These are phyloP conservation scores for Mycena amicta DNA, from an alignment of 768 basidiomycete species.

Conservation along the genomic window DNA sequence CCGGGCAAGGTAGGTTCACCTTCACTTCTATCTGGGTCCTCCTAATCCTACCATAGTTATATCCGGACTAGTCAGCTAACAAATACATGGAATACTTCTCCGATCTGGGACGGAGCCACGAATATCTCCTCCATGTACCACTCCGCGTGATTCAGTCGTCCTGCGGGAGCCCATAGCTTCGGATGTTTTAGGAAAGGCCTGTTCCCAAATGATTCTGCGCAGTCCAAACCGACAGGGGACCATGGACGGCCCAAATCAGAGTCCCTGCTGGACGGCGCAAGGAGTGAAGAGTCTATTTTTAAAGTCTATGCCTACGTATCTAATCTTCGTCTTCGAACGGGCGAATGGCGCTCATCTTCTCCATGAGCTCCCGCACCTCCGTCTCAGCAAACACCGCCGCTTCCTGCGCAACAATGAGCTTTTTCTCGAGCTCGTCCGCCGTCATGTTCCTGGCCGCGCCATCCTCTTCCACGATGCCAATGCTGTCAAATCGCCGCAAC, in stretches of 20 bases:
- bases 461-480: slow-evolving; percentile 58
- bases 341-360: slow-evolving; percentile 57
- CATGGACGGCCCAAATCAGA: too few species aligned
- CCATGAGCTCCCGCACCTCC: slow-evolving; percentile 76
- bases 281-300: not conserved
- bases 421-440: slow-evolving; percentile 75
- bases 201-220: too few species aligned
- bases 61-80: slow-evolving; percentile 6
- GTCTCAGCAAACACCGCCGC: slow-evolving; percentile 72
- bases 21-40: not conserved
- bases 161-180: too few species aligned
- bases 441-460: slow-evolving; percentile 56
- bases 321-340: slow-evolving; percentile 40
- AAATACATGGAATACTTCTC: too few species aligned
- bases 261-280: too few species aligned
- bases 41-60: not conserved
- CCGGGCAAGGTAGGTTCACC: slow-evolving; percentile 65
- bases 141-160: too few species aligned
- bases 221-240: too few species aligned
- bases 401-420: slow-evolving; percentile 68
- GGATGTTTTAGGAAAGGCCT: too few species aligned
- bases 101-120: too few species aligned
- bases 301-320: not conserved
- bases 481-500: slow-evolving; percentile 65
- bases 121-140: too few species aligned